Evolutionary conservation across 2,329 filamentous ascomycete genomes (phyloP), one percentile per base, ranked within the genome.

Genomic region (Fusarium nelsonii): DNA sequence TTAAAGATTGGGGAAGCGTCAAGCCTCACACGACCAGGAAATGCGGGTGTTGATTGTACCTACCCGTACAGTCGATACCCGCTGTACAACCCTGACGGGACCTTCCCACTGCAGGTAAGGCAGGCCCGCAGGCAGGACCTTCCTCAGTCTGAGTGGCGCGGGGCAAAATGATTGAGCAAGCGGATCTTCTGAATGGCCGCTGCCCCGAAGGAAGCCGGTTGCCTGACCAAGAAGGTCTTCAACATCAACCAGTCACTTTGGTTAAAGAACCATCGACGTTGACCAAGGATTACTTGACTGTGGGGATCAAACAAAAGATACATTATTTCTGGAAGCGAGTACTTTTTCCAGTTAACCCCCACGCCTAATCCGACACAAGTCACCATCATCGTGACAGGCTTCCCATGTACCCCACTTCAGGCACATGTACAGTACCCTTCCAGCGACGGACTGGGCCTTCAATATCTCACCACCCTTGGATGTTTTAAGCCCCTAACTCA

Each of bases 111-210:
- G 41, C 23, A 39, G 36, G 36, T 39, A 39, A 41, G 20, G 39
- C 23, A 41, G 37, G 37, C 18, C 23, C 23, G 23, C 23, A 23
- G 20, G n/a, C 15, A n/a, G 10, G 12, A 57, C 58, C 39, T 43
- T 37, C 33, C 54, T 39, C 43, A 50, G 23, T 23, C 20, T 36
- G 23, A 20, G 55, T 54, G 61, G 52, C 51, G 58, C 50, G 63
- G 61, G 57, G 64, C 58, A 70, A 34, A 30, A 28, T 26, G 39
- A 26, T 16, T 12, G 26, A 48, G 26, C 28, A 32, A 46, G 66
- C 72, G 72, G 72, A 73, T 74, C 62, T 74, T 72, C 69, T 62
- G 65, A 74, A 73, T 72, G 63, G 59, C 72, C 72, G 72, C 54
- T 53, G 40, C 54, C 60, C 72, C 70, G 70, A 72, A 43, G 52